Evolutionary conservation across 2,329 filamentous ascomycete genomes (phyloP), one percentile per base, ranked within the genome.

Genomic region (Aspergillus sp.): DNA sequence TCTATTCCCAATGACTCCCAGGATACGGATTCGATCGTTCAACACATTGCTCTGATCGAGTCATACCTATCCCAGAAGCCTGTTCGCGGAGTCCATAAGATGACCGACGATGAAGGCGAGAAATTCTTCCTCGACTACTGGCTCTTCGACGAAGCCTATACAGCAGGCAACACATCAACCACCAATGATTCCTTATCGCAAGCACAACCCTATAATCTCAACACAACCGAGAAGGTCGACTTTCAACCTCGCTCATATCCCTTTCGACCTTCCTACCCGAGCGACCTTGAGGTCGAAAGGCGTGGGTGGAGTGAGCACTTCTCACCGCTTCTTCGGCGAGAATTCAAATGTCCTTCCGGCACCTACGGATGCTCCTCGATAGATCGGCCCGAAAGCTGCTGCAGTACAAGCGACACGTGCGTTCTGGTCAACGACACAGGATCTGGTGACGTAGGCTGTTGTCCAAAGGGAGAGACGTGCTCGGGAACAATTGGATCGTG

Each of bases 371-470:
- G 87, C 70, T 76, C 79, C 6, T 80, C 77, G 3, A 86, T 88
- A 65, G 78, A 79, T 13, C 80, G 83, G 19, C 81, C 85, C 1
- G 80, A 86, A 70, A 85, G 83, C 66, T 89, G 87, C 70, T 89
- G 87, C 67, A 74, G 78, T 3, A 76, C 74, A 2, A 79, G 78
- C 2, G 80, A 83, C 62, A 82, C 78, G 0, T 89, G 87, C 67
- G 79, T 86, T 21, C 72, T 80, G 3, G 79, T 86, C 4, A 63
- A 77, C 36, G 82, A 86, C 64, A 82, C 80, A 2, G 83, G 84
- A 0, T 70, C 79, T 45, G 84, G 85, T 7, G 80, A 83, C 51
- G 83, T 88, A 2, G 87, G 86, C 15, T 89, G 87, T 66, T 89
- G 87, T 77, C 81, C 82, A 1, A 67, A 72, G 25, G 85, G 85